Percentiles rank a stretch among this genome's conserved stretches.
These are phyloP conservation scores for Clavariopsis aquatica DNA, from an alignment of 495 filamentous ascomycete genomes.

Conservation along the genomic window DNA sequence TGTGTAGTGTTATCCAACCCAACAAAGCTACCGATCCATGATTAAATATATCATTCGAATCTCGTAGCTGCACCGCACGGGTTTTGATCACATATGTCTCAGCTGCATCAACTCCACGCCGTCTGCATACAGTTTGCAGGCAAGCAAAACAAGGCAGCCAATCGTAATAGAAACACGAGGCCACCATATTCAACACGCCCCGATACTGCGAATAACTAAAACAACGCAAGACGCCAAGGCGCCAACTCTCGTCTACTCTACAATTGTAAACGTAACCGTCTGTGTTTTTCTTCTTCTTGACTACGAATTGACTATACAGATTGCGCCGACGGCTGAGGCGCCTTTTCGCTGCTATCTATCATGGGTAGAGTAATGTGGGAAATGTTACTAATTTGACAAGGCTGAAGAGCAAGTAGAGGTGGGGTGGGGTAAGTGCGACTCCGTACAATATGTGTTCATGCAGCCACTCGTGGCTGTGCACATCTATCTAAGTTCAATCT, in stretches of 20 bases:
- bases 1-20: background rate
- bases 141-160: background rate
- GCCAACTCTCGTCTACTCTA: background rate
- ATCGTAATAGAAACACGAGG: background rate
- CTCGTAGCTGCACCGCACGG: background rate
- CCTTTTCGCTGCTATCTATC: too few relatives aligned
- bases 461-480: conserved; percentile 4
- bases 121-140: background rate
- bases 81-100: background rate
- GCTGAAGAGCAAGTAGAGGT: background rate
- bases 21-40: background rate
- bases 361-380: background rate
- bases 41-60: background rate
- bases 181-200: background rate
- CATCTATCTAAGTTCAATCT: background rate
- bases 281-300: background rate
- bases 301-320: background rate
- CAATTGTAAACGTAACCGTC: background rate
- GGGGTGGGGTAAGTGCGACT: too few relatives aligned
- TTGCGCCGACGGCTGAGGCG: background rate
- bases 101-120: background rate
- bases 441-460: too few relatives aligned
- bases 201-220: background rate
- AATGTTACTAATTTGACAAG: background rate
- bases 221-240: background rate